phyloP scores from a whole-genome alignment of 441 rosid genomes.

The Erysimum cheiri region DNA sequence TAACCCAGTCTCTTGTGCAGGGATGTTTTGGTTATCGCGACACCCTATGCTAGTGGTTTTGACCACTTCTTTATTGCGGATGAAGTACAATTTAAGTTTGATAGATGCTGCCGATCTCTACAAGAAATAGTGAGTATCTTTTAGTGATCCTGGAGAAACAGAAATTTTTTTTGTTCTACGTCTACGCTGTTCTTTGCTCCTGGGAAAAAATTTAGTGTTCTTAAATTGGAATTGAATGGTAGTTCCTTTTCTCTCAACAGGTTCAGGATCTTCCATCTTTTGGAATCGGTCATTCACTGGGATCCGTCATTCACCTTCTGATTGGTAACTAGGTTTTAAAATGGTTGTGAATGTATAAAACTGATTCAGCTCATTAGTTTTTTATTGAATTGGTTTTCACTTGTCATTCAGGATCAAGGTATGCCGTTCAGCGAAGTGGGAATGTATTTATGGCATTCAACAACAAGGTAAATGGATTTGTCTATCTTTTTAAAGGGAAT shows the following conservation, averaged over 20 bases:
- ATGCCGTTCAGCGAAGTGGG: conserved; percentile 90
- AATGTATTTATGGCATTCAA: conserved; percentile 90
- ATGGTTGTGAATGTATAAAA: conserved; percentile 19
- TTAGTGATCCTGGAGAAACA: conserved; percentile 7
- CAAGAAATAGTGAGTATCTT: conserved; percentile 63
- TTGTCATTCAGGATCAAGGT: conserved; percentile 76
- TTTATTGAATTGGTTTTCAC: conserved; percentile 38
- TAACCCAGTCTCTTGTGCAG: conserved; percentile 49
- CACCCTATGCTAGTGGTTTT: conserved; percentile 96
- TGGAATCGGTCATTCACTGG: conserved; percentile 96
- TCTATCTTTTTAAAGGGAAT: background rate
- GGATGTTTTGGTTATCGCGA: conserved; percentile 91
- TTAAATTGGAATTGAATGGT: conserved; percentile 9
- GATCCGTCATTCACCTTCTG: conserved; percentile 92
- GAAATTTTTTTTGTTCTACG: conserved; percentile 10
- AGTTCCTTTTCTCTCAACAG: conserved; percentile 49
- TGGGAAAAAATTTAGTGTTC: background rate
- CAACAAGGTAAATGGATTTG: conserved; percentile 72
- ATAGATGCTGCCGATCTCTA: conserved; percentile 78
- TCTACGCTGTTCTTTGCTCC: background rate
- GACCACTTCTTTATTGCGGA: conserved; percentile 92
- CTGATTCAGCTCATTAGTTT: conserved; percentile 31
- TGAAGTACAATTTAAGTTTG: conserved; percentile 93
- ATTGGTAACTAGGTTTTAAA: conserved; percentile 61
- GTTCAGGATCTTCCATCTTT: conserved; percentile 88